A percentile compares a stretch with the other conserved stretches of the same genome.
phyloP scores from a whole-genome alignment of 352 stramenopile genomes.

The Phytopythium sindhum region DNA sequence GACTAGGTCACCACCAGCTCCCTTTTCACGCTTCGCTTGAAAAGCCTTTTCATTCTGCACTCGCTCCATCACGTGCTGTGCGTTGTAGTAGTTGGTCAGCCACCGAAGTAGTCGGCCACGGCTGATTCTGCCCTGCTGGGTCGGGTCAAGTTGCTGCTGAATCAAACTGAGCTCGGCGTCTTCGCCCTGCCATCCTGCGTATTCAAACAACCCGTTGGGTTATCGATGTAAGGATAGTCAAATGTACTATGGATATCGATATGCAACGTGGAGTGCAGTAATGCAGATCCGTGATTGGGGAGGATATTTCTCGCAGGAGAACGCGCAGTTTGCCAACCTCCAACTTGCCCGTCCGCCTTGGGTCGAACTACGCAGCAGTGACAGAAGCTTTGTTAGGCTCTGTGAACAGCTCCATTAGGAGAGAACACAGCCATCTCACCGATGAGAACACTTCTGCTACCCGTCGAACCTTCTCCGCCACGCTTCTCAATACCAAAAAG shows the following conservation, averaged over 20 bases:
- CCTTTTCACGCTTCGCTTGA: not conserved
- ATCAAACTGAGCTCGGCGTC: constrained; percentile 35
- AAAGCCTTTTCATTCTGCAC: constrained; percentile 2
- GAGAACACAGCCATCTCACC: constrained; percentile 13
- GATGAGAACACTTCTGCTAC: constrained; percentile 47
- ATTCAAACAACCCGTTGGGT: not conserved
- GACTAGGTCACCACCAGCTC: not conserved
- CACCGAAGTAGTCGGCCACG: constrained; percentile 37
- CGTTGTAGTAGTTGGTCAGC: constrained; percentile 36
- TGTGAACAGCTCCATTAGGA: too few species aligned
- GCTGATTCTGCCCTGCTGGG: constrained; percentile 31
- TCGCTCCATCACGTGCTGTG: constrained; percentile 23
- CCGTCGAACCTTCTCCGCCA: constrained; percentile 49
- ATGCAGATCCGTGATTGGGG: constrained; percentile 1
- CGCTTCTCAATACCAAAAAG: constrained; percentile 15
- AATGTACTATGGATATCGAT: not conserved
- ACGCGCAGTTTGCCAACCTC: constrained; percentile 37
- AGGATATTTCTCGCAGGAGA: constrained; percentile 66
- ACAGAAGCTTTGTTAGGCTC: not conserved
- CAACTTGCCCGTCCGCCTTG: constrained; percentile 31
- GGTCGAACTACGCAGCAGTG: constrained; percentile 31
- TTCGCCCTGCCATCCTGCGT: constrained; percentile 50
- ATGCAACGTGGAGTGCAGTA: not conserved
- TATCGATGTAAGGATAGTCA: constrained; percentile 22
- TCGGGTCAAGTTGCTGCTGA: constrained; percentile 54